These are phyloP conservation scores for Colletotrichum noveboracense DNA, from an alignment of 2,329 filamentous ascomycete species.

Conservation along the genomic window DNA sequence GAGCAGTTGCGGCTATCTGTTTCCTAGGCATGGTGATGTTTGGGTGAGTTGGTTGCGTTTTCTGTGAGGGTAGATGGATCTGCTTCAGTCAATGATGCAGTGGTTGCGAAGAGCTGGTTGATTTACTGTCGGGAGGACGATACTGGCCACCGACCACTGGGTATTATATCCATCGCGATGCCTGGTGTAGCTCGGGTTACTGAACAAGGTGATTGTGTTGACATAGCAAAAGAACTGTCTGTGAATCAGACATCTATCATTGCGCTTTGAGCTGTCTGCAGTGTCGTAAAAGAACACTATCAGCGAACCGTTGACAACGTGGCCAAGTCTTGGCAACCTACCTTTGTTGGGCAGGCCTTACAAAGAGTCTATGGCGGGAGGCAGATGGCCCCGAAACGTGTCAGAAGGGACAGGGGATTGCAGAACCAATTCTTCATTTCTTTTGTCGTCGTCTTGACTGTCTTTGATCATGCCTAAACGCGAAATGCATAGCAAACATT, in stretches of 20 bases:
- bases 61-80: not conserved
- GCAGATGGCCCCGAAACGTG: not conserved
- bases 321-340: not conserved
- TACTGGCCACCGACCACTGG: not conserved
- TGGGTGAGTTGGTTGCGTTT: not conserved
- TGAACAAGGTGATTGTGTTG: not conserved
- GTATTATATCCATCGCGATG: not conserved
- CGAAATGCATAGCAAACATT: constrained; percentile 15
- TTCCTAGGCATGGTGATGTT: not conserved
- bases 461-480: constrained; percentile 20
- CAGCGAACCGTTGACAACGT: not conserved
- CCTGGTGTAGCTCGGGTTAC: not conserved
- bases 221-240: not conserved
- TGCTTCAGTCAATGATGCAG: constrained; percentile 4
- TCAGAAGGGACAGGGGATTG: not conserved
- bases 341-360: not conserved
- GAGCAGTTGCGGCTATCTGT: not conserved
- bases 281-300: not conserved
- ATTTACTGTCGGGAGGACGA: not conserved
- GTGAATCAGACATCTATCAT: not conserved
- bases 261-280: not conserved
- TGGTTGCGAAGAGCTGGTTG: not conserved
- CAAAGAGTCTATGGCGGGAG: not conserved
- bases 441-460: constrained; percentile 11
- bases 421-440: constrained; percentile 17